These are phyloP conservation scores for Phytophthora colocasiae DNA, from an alignment of 352 stramenopile genomes.

Conservation along the genomic window DNA sequence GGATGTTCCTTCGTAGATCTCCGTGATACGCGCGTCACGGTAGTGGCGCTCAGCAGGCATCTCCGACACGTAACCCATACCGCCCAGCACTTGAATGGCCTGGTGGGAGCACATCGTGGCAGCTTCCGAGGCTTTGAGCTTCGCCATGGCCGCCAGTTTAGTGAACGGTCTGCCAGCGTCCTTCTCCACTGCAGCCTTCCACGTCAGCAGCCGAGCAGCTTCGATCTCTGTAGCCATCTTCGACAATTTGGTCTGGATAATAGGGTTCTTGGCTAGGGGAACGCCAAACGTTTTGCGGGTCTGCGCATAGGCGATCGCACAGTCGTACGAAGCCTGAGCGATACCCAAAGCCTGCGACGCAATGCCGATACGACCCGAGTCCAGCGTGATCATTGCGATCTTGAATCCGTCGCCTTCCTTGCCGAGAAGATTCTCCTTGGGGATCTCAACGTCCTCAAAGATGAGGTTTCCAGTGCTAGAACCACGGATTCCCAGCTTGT, in stretches of 20 bases:
- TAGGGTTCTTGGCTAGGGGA: conserved; percentile 90
- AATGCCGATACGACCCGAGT: conserved; percentile 96
- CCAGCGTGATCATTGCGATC: conserved; percentile 93
- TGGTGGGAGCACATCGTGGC: conserved; percentile 97
- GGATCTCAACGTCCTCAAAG: conserved; percentile 94
- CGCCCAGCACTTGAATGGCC: conserved; percentile 96
- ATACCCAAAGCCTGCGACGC: conserved; percentile 96
- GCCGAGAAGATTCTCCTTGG: conserved; percentile 88
- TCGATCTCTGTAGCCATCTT: conserved; percentile 95
- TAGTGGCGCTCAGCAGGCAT: conserved; percentile 98
- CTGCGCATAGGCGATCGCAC: conserved; percentile 95
- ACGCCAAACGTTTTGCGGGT: conserved; percentile 95
- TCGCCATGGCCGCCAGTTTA: conserved; percentile 96
- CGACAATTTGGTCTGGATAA: conserved; percentile 93
- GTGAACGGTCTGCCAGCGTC: conserved; percentile 92
- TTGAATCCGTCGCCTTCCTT: conserved; percentile 91
- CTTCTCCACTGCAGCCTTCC: conserved; percentile 93
- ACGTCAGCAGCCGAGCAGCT: conserved; percentile 93
- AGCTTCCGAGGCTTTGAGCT: conserved; percentile 95
- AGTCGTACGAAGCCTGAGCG: conserved; percentile 96
- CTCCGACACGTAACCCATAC: conserved; percentile 97
- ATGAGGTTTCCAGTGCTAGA: conserved; percentile 98
- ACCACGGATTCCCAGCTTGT: conserved; percentile 97
- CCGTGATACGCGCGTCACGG: conserved; percentile 96
- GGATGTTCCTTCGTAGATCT: conserved; percentile 98